Conservation (phyloP, 768 basidiomycete genomes). For the Amylocystis lapponica region DNA sequence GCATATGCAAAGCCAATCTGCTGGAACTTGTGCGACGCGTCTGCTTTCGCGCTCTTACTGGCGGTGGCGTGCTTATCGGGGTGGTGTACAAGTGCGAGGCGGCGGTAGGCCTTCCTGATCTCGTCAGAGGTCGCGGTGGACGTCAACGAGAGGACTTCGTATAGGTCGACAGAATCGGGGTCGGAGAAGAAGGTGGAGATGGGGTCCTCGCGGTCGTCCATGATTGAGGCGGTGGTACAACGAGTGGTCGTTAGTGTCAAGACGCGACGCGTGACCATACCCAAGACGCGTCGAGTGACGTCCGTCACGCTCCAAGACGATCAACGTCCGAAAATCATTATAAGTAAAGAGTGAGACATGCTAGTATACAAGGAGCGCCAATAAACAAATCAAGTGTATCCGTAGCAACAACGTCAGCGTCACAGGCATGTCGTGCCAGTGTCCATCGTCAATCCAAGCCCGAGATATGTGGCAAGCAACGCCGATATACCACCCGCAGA, state of each 20-base stretch:
- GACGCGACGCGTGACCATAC: background rate
- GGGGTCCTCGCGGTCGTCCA: slow-evolving; percentile 67
- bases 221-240: slow-evolving; percentile 23
- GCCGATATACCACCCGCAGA: slow-evolving; percentile 5
- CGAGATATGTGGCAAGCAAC: background rate
- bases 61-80: slow-evolving; percentile 83
- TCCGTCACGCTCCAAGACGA: background rate
- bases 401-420: no score
- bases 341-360: no score
- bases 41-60: slow-evolving; percentile 52
- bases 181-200: slow-evolving; percentile 73
- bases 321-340: background rate
- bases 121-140: slow-evolving; percentile 53
- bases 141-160: slow-evolving; percentile 59
- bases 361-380: background rate
- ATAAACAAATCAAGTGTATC: slow-evolving; percentile 3
- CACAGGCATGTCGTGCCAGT: no score
- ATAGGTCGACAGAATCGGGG: slow-evolving; percentile 68
- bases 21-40: slow-evolving; percentile 77
- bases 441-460: background rate
- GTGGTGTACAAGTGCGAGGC: slow-evolving; percentile 74
- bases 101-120: slow-evolving; percentile 82
- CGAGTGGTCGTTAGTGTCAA: background rate
- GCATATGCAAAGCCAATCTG: slow-evolving; percentile 94
- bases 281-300: no score